Evolutionary conservation across 164 flowering plant genomes (phyloP), one percentile per base, ranked within the genome.

Genomic region (Nymphaea colorata): DNA sequence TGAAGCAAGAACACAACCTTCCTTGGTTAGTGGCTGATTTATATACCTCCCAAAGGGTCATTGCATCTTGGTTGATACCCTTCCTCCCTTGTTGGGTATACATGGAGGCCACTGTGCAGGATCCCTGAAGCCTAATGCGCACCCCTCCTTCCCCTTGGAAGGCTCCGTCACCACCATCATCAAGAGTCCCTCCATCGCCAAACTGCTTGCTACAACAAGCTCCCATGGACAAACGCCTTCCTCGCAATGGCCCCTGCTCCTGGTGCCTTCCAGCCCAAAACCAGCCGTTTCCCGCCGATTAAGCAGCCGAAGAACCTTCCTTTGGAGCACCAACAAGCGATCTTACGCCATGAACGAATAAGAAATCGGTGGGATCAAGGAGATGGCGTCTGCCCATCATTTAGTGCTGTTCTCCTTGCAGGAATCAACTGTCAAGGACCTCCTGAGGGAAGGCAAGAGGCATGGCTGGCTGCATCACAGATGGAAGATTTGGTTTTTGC

Each of bases 41-140:
- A 4, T 16, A 59, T 80, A 92, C 98, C 98, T 89, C 91, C 91
- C 96, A 88, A 69, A 87, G 82, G 3, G 91, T 85, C 91, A 90
- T 87, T 80, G 96, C 84, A 70, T 92, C 98, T 74, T 90, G 96
- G 74, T 92, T 92, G 69, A 81, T 61, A 44, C 98, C 98, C 71
- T 92, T 92, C 59, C 67, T 79, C 4, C 98, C 98, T 73, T 82
- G 83, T 64, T 84, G 82, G 41, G 82, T 79, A 65, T 69, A 83
- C 94, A 88, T 87, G 11, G 91, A 87, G 4, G 76, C 74, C 57
- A 18, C 75, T 15, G 4, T 65, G 11, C 87, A 84, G 7, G 76
- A 79, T 4, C 96, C 96, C 42, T 70, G 69, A n/a, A 84, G 42
- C 66, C 85, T 73, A 57, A 83, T 73, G 42, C 74, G 75, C 3